These are phyloP conservation scores for Omphalea diandra DNA, from an alignment of 441 rosid species.

Conservation along the genomic window DNA sequence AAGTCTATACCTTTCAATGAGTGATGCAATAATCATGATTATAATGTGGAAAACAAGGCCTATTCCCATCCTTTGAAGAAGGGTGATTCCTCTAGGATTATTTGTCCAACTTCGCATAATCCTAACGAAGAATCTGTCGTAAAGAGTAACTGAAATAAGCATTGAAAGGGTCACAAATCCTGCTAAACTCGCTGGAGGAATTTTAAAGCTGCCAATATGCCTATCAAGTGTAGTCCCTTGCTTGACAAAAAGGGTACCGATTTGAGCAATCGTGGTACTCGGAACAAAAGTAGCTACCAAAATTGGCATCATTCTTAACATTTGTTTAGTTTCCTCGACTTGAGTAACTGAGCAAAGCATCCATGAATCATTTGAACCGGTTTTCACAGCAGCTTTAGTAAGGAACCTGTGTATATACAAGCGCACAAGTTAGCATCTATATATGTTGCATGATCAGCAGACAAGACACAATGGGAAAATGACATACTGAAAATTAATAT, in stretches of 20 bases:
- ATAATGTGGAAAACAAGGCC: constrained; percentile 59
- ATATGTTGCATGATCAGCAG: background rate
- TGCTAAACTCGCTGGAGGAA: constrained; percentile 68
- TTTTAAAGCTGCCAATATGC: constrained; percentile 57
- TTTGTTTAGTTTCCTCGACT: constrained; percentile 90
- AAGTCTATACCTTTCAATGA: constrained; percentile 52
- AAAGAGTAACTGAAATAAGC: constrained; percentile 67
- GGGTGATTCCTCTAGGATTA: constrained; percentile 83
- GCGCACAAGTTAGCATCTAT: background rate
- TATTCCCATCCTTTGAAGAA: constrained; percentile 81
- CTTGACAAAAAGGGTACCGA: constrained; percentile 69
- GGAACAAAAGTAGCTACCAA: constrained; percentile 65
- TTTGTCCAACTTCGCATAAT: constrained; percentile 44
- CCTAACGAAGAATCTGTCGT: constrained; percentile 51
- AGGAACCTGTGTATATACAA: constrained; percentile 54
- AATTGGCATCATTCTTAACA: constrained; percentile 80
- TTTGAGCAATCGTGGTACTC: constrained; percentile 66
- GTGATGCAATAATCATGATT: constrained; percentile 63
- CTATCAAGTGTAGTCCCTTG: constrained; percentile 80
- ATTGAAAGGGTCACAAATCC: constrained; percentile 68
- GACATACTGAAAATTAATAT: too few relatives aligned
- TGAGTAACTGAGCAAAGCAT: constrained; percentile 67
- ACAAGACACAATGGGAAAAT: too few relatives aligned
- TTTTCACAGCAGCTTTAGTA: constrained; percentile 62
- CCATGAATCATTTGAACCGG: constrained; percentile 53